Evolutionary conservation across 2,329 filamentous ascomycete species (phyloP), one percentile per base, ranked within the genome.

Genomic region (Colletotrichum sp.): DNA sequence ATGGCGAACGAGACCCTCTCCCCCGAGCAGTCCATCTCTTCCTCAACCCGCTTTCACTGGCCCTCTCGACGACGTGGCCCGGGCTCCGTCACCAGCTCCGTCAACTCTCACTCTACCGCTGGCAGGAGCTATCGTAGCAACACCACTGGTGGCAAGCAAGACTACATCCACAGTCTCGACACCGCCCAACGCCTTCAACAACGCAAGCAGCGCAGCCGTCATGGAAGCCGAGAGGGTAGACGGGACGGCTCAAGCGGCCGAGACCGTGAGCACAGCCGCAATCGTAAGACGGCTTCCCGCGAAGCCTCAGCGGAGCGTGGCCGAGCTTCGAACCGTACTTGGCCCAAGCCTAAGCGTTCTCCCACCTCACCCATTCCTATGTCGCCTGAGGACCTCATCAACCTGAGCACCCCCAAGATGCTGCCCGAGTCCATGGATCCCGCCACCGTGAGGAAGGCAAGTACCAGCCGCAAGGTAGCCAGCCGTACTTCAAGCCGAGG

Each of bases 311-410:
- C 93, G 78, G 93, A 94, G 57, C 92, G 95, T 73, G 95, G 94
- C 25, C 91, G 95, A 77, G 90, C 89, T 29, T 87, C 90, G 15
- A 89, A 91, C 61, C 91, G 93, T 27, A 93, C 93, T 78, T 95
- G 89, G 73, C 86, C 94, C 77, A 94, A 92, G 81, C 92, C 94
- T 22, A 98, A 98, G 85, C 90, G 95, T 27, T 98, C 96, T 2
- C 96, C 96, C 1, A 98, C 95, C 3, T 98, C 96, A 0, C 96
- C 96, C 0, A 90, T 98, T 3, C 95, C 96, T 5, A 98, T 98
- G 96, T 98, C 96, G 5, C 96, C 96, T 0, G 95, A 98, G 80
- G 96, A 98, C 80, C 83, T 95, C 76, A 91, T 92, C 81, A 93
- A 91, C 79, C 84, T 94, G 66, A 90, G 89, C 77, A 90, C 87